phyloP scores from a whole-genome alignment of 2,329 filamentous ascomycete genomes.

The Apiospora kogelbergensis region DNA sequence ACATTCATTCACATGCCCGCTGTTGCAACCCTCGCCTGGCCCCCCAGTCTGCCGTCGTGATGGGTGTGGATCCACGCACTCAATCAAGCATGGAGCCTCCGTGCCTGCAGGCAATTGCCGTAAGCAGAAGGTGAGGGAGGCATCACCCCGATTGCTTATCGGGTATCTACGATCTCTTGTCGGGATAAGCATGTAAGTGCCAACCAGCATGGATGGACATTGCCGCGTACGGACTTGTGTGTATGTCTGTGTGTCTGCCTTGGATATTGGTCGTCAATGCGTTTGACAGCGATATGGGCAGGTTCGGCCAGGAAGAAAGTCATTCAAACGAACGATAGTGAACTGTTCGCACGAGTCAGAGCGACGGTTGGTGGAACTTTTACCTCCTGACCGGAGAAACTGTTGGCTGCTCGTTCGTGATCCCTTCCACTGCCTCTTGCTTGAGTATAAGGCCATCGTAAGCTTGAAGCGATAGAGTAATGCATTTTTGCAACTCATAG shows the following conservation, averaged over 20 bases:
- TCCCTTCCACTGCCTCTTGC: too few species aligned
- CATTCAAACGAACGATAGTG: not conserved
- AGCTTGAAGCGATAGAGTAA: too few species aligned
- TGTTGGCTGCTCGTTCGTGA: too few species aligned
- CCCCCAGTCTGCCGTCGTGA: not conserved
- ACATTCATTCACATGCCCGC: not conserved
- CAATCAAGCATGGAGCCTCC: not conserved
- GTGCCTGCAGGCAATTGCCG: not conserved
- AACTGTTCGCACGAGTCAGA: not conserved
- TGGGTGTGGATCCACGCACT: not conserved
- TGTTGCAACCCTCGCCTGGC: not conserved
- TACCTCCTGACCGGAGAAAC: not conserved
- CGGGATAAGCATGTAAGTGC: not conserved
- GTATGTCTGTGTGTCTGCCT: not conserved
- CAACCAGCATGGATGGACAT: not conserved
- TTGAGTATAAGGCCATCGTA: too few species aligned
- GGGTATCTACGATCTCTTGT: not conserved
- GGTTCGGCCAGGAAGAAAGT: not conserved
- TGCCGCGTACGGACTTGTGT: not conserved
- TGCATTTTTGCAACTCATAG: too few species aligned
- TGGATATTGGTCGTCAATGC: not conserved
- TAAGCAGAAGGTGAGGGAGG: not conserved
- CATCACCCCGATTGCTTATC: not conserved
- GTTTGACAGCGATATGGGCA: not conserved
- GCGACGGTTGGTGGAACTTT: not conserved